These are phyloP conservation scores for Rhodotorula taiwanensis DNA, from an alignment of 768 basidiomycete genomes.

Conservation along the genomic window DNA sequence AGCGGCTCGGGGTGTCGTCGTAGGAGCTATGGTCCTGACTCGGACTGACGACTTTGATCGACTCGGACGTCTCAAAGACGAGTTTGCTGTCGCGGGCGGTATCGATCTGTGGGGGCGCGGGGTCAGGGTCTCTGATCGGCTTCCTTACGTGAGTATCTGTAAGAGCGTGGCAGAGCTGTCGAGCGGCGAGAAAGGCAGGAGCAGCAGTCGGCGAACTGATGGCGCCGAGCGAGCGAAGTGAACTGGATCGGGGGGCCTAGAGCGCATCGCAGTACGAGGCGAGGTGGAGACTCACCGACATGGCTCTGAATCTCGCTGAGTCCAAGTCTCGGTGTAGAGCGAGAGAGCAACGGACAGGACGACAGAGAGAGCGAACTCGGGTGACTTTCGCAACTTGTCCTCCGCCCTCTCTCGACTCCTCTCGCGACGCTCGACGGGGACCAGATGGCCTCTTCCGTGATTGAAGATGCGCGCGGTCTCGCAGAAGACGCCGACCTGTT, in stretches of 20 bases:
- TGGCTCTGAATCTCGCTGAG: neutral
- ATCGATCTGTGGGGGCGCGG: conserved; percentile 17
- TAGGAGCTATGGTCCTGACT: no score
- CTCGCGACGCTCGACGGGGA: no score
- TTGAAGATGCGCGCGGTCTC: conserved; percentile 88
- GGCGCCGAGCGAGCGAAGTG: neutral
- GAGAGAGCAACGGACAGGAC: no score
- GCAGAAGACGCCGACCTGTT: conserved; percentile 94
- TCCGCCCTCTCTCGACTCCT: neutral
- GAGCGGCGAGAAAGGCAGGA: neutral
- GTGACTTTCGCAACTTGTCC: neutral
- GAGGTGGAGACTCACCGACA: conserved; percentile 18
- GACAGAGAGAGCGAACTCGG: no score
- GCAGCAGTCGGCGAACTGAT: neutral
- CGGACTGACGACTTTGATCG: conserved; percentile 38
- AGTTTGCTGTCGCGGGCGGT: conserved; percentile 36
- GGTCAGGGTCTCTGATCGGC: neutral
- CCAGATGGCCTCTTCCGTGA: conserved; percentile 53
- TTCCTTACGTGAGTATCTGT: no score
- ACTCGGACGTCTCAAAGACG: conserved; percentile 44
- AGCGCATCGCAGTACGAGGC: neutral
- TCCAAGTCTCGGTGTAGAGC: no score
- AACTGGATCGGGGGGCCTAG: neutral
- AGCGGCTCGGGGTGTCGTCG: no score
- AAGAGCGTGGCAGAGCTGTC: neutral